Base-by-base conservation (phyloP, 305 asterid species). In the Plantago rigida region DNA sequence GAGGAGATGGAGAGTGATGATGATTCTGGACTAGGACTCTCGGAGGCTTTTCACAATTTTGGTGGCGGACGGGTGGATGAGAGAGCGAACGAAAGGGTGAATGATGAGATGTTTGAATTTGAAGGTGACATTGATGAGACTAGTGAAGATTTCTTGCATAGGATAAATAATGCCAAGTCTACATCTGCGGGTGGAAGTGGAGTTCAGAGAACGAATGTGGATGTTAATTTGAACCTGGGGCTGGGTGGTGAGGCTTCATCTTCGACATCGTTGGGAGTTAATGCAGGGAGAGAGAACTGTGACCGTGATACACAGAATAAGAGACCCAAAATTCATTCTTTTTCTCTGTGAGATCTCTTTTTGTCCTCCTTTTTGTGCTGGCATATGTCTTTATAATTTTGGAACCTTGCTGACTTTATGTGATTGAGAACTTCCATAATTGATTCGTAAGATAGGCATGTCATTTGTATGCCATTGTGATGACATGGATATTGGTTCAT, bases 291-390 rank as follows among this genome's bases (percentile, higher is more conserved):
- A 75, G 87, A 78, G 74, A 60, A 56, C 56, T 56, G 54, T 50
- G 79, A 68, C 69, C 78, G 73, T 4, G 87, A 78, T 65, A 64
- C 64, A 1, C 89, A 73, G 60, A 87, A 75, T 63, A 93, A 93
- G 78, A 85, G 97, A 36, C 94, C 96, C 53, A 93, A 85, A 87
- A 81, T 86, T 78, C 84, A 80, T 65, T 77, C 96, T 13, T 71
- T 82, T 58, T 69, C 93, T 39, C 74, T 81, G 98, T 91, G 73
- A 86, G 89, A 17, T 54, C 59, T 58, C 41, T 50, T 29, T 34
- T 58, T 51, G 14, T 51, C 13, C 29, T 64, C 26, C 49, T 29
- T 29, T 29, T 31, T 4, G 39, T 31, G 3, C 39, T 31, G 39
- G 39, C 2, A 22, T 22, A 22, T 22, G 26, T 52, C 28, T 31